Conservation (phyloP, 768 basidiomycete genomes). For the Clathrus columnatus region DNA sequence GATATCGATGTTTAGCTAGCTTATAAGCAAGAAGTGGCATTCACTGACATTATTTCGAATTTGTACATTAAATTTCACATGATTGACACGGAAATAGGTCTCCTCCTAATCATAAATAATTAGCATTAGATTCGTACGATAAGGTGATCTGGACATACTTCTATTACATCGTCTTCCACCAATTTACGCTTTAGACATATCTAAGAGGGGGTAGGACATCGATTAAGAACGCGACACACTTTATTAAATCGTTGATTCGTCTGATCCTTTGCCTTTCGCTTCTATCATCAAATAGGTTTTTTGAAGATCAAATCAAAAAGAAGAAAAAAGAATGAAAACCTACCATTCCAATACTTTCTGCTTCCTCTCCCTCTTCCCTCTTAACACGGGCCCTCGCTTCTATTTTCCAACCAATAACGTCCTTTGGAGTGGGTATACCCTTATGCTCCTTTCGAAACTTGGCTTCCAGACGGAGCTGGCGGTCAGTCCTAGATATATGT, state of each 20-base stretch:
- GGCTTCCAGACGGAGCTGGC: slow-evolving; percentile 68
- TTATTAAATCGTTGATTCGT: slow-evolving; percentile 42
- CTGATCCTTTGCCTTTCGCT: slow-evolving; percentile 21
- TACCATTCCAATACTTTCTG: slow-evolving; percentile 66
- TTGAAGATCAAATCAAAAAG: slow-evolving; percentile 20
- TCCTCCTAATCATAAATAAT: slow-evolving; percentile 37
- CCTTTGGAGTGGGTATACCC: slow-evolving; percentile 75
- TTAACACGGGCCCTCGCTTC: slow-evolving; percentile 52
- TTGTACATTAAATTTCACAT: slow-evolving; percentile 77
- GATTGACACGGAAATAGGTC: slow-evolving; percentile 81
- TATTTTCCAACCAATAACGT: slow-evolving; percentile 65
- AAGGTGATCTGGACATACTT: slow-evolving; percentile 52
- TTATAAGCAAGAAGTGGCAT: no score
- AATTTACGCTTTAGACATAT: slow-evolving; percentile 46
- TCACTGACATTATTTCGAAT: slow-evolving; percentile 72
- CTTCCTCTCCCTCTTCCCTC: slow-evolving; percentile 65
- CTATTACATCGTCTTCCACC: slow-evolving; percentile 48
- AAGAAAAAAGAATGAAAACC: slow-evolving; percentile 19
- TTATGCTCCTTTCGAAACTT: slow-evolving; percentile 68
- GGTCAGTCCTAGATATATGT: slow-evolving; percentile 73
- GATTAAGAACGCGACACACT: slow-evolving; percentile 25
- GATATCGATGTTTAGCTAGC: background rate
- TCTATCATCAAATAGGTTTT: slow-evolving; percentile 19
- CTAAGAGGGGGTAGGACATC: no score
- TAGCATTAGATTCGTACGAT: background rate